Percentiles rank a stretch among this genome's conserved stretches.
Evolutionary conservation across 2,329 filamentous ascomycete species (phyloP).

Genomic region (Arthrobotrys entomopaga): DNA sequence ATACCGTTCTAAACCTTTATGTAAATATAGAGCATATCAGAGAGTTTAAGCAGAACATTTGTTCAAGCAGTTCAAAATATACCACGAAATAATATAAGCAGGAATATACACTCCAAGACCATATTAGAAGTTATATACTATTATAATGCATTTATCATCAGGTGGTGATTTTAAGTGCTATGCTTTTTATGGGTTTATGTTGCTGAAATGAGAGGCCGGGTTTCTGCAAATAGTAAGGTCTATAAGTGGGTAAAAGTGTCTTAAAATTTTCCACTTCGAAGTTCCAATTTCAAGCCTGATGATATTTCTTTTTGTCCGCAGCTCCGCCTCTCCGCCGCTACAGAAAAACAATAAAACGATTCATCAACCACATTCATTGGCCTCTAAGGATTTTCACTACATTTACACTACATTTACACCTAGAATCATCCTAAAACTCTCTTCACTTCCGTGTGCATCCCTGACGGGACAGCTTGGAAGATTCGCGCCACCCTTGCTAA

Average conservation of each 20-base stretch:
- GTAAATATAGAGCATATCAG: too few relatives aligned
- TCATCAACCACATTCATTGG: neutral
- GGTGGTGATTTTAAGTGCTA: neutral
- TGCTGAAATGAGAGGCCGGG: neutral
- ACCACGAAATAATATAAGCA: neutral
- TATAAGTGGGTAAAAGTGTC: neutral
- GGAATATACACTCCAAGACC: neutral
- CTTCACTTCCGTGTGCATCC: neutral
- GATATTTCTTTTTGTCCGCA: neutral
- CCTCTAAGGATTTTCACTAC: neutral
- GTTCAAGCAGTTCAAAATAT: neutral
- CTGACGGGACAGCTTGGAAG: neutral
- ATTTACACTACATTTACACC: neutral
- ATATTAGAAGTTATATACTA: neutral
- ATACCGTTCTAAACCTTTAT: too few relatives aligned
- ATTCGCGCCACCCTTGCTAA: neutral
- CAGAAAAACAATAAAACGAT: neutral
- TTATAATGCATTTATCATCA: neutral
- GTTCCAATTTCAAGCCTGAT: neutral
- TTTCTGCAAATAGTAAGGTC: neutral
- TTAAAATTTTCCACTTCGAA: neutral
- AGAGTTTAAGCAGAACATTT: too few relatives aligned
- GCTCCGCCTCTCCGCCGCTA: neutral
- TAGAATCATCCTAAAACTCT: neutral
- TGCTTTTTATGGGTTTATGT: neutral